Evolutionary conservation across 768 basidiomycete genomes (phyloP).

Genomic region (Amanita molliuscula): DNA sequence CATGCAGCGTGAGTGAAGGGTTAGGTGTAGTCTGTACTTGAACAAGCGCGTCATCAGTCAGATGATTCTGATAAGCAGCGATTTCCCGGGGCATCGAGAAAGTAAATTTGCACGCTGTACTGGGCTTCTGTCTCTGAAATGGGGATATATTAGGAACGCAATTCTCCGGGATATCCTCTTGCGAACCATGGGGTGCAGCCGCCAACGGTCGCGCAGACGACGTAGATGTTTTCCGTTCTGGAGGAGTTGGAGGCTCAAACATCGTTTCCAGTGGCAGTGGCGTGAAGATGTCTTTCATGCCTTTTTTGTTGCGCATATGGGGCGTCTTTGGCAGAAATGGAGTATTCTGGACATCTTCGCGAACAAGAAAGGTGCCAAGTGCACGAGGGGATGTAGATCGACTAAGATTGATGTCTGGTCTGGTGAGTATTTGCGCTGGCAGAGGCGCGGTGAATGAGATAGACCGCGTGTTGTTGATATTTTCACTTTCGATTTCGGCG

Average conservation of each 20-base stretch:
- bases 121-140: slow-evolving; percentile 34
- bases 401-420: slow-evolving; percentile 23
- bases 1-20: slow-evolving; percentile 19
- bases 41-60: slow-evolving; percentile 20
- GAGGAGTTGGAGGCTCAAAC: slow-evolving; percentile 91
- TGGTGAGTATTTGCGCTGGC: slow-evolving; percentile 42
- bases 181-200: slow-evolving; percentile 7
- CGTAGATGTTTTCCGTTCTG: slow-evolving; percentile 18
- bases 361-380: slow-evolving; percentile 67
- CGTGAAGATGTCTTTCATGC: slow-evolving; percentile 77
- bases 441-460: slow-evolving; percentile 51
- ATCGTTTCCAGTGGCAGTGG: slow-evolving; percentile 80
- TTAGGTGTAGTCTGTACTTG: slow-evolving; percentile 58
- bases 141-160: slow-evolving; percentile 40
- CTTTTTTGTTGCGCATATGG: slow-evolving; percentile 41
- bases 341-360: slow-evolving; percentile 49
- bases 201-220: slow-evolving; percentile 4
- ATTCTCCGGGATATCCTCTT: slow-evolving; percentile 38
- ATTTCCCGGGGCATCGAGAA: slow-evolving; percentile 49
- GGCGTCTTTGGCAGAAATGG: slow-evolving; percentile 60
- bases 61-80: slow-evolving; percentile 18
- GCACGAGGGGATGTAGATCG: slow-evolving; percentile 18
- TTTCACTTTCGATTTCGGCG: slow-evolving; percentile 25
- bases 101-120: slow-evolving; percentile 57
- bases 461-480: slow-evolving; percentile 41